Conservation (phyloP, 192 early-diverging fungal species). For the Coemansia sp. region DNA sequence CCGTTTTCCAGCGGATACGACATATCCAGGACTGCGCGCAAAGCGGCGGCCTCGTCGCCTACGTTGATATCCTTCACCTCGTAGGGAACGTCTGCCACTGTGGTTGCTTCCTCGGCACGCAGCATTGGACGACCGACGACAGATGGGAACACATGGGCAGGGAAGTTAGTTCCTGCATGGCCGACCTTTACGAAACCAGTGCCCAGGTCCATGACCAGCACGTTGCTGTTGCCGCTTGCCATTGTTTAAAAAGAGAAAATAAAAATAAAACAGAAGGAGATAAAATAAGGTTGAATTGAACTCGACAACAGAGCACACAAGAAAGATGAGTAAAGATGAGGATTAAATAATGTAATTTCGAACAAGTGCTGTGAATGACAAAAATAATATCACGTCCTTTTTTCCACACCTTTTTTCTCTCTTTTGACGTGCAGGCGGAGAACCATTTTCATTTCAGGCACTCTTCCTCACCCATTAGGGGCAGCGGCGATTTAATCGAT, state of each 20-base stretch:
- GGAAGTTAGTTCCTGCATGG: slow-evolving; percentile 94
- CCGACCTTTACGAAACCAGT: slow-evolving; percentile 98
- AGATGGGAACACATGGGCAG: slow-evolving; percentile 90
- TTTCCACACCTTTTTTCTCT: no score
- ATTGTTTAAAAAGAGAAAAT: slow-evolving; percentile 12
- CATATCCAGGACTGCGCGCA: slow-evolving; percentile 88
- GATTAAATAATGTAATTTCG: no score
- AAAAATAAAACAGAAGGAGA: not conserved
- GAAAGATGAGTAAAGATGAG: no score
- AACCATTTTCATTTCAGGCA: no score
- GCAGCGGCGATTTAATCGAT: not conserved
- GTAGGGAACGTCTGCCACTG: slow-evolving; percentile 52
- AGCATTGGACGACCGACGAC: slow-evolving; percentile 98
- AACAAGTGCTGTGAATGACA: no score
- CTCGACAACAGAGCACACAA: not conserved
- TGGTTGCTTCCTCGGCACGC: slow-evolving; percentile 85
- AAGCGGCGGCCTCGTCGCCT: slow-evolving; percentile 91
- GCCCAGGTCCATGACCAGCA: slow-evolving; percentile 82
- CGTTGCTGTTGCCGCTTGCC: slow-evolving; percentile 52
- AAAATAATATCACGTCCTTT: not conserved
- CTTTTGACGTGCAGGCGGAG: not conserved
- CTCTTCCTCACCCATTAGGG: no score
- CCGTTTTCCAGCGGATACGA: slow-evolving; percentile 99
- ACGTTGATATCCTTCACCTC: slow-evolving; percentile 95
- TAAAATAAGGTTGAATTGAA: not conserved